Evolutionary conservation across 2,329 filamentous ascomycete species (phyloP), one percentile per base, ranked within the genome.

Genomic region (Hypomyces perniciosus): DNA sequence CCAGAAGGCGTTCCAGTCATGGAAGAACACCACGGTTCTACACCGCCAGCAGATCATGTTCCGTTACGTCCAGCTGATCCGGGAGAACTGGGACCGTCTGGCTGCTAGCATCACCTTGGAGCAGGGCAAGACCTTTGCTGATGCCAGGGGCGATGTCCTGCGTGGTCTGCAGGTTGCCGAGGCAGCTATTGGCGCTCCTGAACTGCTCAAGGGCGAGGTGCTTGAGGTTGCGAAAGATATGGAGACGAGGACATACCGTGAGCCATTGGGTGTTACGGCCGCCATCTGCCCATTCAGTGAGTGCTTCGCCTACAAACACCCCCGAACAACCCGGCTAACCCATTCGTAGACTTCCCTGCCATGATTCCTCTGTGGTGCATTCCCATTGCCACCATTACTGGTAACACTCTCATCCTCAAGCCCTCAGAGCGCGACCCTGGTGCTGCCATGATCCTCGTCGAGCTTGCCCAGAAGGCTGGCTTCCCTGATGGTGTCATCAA

Each of bases 301-400:
- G 84, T 33, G 29, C 27, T 46, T 9, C 35, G 28, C 5, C 5
- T 29, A 34, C 13, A n/a, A 10, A 27, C 20, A 28, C n/a, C 20
- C 26, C 8, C 34, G 8, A 44, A 31, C 55, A 60, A 51, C 61
- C 43, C 5, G 3, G 29, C 31, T n/a, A 10, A 20, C 20, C 4
- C 28, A 44, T 30, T 13, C 13, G 2, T 54, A 88, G 85, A 93
- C 76, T 93, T 93, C 72, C 88, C 88, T 40, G 88, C 88, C 61
- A 95, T 95, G 88, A 93, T 95, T 67, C 89, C 88, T 4, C 78
- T 95, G n/a, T 95, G 88, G 88, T 90, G 81, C 54, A 90, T 95
- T 55, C 89, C 88, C 37, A 87, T 93, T 60, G 88, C 88, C 43
- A 88, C 88, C 40, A 81, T 91, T 29, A 90, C 86, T 13, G 88